Base-by-base conservation (phyloP, 768 basidiomycete genomes). In the Rhodotorula graminis region DNA sequence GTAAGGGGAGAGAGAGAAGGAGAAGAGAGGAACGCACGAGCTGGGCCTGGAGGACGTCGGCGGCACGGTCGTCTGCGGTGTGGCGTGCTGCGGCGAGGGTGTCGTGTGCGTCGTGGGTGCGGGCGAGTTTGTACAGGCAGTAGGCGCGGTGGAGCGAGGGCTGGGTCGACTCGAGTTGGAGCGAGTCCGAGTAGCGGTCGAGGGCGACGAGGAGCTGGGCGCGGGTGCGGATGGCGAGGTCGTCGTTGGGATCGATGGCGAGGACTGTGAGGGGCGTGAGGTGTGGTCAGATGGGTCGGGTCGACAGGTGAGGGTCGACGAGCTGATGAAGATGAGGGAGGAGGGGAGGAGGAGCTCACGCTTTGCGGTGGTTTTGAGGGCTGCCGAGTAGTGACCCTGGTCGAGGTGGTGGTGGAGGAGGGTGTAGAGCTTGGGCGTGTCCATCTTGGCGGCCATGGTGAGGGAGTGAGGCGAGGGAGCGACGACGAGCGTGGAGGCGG, bases 161-260 rank as follows among this genome's bases (percentile, higher is more conserved):
- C 53, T 4, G 55, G 64, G 64, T 18, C 19, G 67, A 67, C 2
- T 73, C 71, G 42, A 81, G 61, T 4, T 78, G 61, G 27, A 83
- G 74, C 46, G 81, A 82, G 19, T 73, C 63, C 15, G 73, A 44
- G 74, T 81, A 83, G 31, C 79, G 78, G 71, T 83, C 82, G 29
- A 82, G 81, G 44, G 82, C 81, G 46, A 84, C 75, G 31, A 82
- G 78, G n/a, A 83, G 76, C 74, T 82, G 82, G 5, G 82, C 70
- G 37, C 80, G 77, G 21, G 82, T 82, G 46, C 78, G 78, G 65
- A 76, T 74, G 10, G 80, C 81, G 21, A 80, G 67, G 23, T 72
- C 19, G 52, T 72, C 70, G 23, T 47, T n/a, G 3, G 81, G 78
- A 49, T 80, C 78, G 27, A 81, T 78, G 11, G 66, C 58, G 40